phyloP scores from a whole-genome alignment of 1,284 basidiomycete species.

The Boletus austroedulis region DNA sequence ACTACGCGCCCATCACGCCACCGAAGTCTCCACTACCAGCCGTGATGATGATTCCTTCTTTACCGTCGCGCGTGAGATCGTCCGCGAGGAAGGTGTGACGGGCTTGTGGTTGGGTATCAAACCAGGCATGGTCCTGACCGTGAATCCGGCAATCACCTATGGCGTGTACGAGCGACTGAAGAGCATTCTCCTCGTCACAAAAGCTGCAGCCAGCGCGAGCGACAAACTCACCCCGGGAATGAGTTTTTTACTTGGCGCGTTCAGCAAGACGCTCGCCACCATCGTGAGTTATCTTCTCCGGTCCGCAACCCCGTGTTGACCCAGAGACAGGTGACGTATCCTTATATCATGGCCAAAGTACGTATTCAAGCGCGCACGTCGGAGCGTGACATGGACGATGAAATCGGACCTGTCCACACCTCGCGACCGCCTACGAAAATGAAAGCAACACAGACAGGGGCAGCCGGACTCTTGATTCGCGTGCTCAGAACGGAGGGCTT shows the following conservation, averaged over 20 bases:
- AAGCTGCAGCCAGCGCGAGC: conserved; percentile 44
- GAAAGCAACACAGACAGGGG: conserved; percentile 59
- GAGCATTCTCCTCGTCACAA: conserved; percentile 56
- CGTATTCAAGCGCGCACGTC: conserved; percentile 84
- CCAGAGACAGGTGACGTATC: conserved; percentile 72
- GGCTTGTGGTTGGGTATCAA: conserved; percentile 95
- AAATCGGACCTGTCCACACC: conserved; percentile 37
- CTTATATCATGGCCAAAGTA: conserved; percentile 97
- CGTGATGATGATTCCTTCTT: conserved; percentile 66
- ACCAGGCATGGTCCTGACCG: conserved; percentile 89
- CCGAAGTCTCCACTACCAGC: conserved; percentile 14
- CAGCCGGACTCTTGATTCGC: conserved; percentile 71
- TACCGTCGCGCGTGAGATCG: conserved; percentile 81
- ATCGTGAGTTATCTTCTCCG: conserved; percentile 57
- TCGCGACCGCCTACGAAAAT: conserved; percentile 22
- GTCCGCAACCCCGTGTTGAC: background rate
- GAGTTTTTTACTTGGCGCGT: conserved; percentile 86
- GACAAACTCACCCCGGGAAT: conserved; percentile 76
- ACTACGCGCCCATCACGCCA: conserved; percentile 2
- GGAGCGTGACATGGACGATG: conserved; percentile 46
- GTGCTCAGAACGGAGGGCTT: conserved; percentile 78
- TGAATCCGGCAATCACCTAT: conserved; percentile 99
- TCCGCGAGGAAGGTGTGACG: conserved; percentile 87
- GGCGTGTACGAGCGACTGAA: conserved; percentile 94
- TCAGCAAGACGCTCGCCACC: conserved; percentile 95